phyloP scores from a whole-genome alignment of 306 rosid species.

The Vigna unguiculata region DNA sequence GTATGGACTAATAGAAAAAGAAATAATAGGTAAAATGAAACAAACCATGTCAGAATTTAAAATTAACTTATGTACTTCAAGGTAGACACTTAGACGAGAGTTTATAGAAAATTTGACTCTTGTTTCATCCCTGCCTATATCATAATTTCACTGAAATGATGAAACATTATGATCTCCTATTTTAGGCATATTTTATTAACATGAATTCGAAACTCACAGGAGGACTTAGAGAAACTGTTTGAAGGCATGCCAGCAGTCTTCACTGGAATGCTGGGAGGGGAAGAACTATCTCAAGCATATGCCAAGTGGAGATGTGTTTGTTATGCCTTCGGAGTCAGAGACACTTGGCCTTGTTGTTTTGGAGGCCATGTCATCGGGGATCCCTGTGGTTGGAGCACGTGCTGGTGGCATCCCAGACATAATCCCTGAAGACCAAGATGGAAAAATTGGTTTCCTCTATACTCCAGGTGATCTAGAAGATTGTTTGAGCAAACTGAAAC shows the following conservation, averaged over 20 bases:
- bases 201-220: conserved; percentile 57
- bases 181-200: not conserved
- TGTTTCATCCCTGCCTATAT: not conserved
- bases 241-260: conserved; percentile 91
- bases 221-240: conserved; percentile 88
- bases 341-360: conserved; percentile 92
- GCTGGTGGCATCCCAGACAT: conserved; percentile 96
- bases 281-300: conserved; percentile 92
- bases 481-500: conserved; percentile 78
- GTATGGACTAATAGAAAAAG: not conserved
- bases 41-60: not conserved
- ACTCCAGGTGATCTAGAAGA: conserved; percentile 78
- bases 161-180: not conserved
- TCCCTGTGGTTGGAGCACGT: conserved; percentile 94
- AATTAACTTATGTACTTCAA: not conserved
- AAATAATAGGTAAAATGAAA: not conserved
- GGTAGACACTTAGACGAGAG: not conserved
- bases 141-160: not conserved
- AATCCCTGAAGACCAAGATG: conserved; percentile 84
- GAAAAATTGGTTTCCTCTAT: conserved; percentile 80
- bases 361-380: conserved; percentile 95
- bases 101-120: not conserved
- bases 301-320: conserved; percentile 93
- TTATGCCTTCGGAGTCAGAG: conserved; percentile 98
- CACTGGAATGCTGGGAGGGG: conserved; percentile 97